Evolutionary conservation across 225 moss, liverwort and hornwort genomes (phyloP).

Genomic region (Polytrichum commune): DNA sequence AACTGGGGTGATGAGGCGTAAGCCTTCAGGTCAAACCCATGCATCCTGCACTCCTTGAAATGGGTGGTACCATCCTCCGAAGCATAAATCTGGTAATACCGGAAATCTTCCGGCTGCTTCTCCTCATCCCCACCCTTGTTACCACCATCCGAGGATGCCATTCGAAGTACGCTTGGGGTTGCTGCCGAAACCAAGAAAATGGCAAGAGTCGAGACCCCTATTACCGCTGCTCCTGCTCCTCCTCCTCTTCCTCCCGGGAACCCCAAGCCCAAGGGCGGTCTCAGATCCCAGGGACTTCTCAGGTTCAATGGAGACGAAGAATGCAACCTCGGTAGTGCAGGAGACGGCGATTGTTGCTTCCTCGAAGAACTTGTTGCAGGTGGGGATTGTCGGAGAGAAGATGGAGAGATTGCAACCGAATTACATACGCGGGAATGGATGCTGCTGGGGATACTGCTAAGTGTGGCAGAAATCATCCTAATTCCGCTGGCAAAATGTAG

Average conservation of each 20-base stretch:
- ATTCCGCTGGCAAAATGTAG: too few relatives aligned
- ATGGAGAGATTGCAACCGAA: too few relatives aligned
- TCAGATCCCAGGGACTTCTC: too few relatives aligned
- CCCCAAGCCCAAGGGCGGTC: slow-evolving; percentile 12
- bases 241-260: neutral
- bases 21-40: slow-evolving; percentile 45
- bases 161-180: slow-evolving; percentile 36
- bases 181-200: slow-evolving; percentile 20
- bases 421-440: too few relatives aligned
- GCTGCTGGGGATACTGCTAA: too few relatives aligned
- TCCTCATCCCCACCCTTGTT: slow-evolving; percentile 26
- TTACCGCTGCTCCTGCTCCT: slow-evolving; percentile 9
- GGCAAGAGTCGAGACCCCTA: slow-evolving; percentile 16
- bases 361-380: too few relatives aligned
- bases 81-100: slow-evolving; percentile 72
- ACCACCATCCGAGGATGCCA: slow-evolving; percentile 22
- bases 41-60: slow-evolving; percentile 70
- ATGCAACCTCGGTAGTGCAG: too few relatives aligned
- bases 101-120: slow-evolving; percentile 65
- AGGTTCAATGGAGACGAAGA: too few relatives aligned
- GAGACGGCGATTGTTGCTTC: too few relatives aligned
- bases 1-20: slow-evolving; percentile 72
- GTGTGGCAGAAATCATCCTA: too few relatives aligned
- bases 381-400: too few relatives aligned
- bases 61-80: slow-evolving; percentile 77